These are phyloP conservation scores for Aspergillus candidus DNA, from an alignment of 2,329 filamentous ascomycete genomes.

Conservation along the genomic window DNA sequence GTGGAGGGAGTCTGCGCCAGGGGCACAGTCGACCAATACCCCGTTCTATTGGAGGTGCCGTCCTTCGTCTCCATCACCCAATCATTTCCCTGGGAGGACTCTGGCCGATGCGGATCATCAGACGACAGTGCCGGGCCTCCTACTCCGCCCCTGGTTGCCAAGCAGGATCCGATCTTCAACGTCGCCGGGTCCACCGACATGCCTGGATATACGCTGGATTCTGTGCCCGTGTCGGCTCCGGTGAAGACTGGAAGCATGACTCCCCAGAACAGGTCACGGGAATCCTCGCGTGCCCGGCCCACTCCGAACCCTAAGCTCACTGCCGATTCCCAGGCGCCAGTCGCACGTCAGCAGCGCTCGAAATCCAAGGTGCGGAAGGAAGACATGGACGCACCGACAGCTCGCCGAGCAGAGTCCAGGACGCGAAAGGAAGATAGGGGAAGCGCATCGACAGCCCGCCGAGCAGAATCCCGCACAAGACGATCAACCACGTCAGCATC, in stretches of 20 bases:
- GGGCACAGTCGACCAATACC: conserved; percentile 41
- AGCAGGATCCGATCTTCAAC: conserved; percentile 14
- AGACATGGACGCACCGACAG: too few species aligned
- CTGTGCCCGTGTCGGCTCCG: conserved; percentile 3
- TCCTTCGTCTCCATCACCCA: conserved; percentile 11
- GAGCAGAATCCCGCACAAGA: too few species aligned
- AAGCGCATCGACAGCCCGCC: too few species aligned
- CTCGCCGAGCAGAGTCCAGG: too few species aligned
- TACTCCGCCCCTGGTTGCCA: conserved; percentile 19
- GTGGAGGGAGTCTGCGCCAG: conserved; percentile 28
- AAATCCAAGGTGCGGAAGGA: too few species aligned
- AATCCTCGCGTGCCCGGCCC: too few species aligned
- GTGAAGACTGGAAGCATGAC: conserved; percentile 2
- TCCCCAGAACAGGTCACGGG: background rate
- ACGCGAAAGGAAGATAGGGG: too few species aligned
- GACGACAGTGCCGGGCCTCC: conserved; percentile 22
- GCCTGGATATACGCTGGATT: background rate
- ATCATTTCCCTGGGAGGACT: conserved; percentile 13
- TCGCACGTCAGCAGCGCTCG: too few species aligned
- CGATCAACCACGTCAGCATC: too few species aligned
- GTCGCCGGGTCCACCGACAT: conserved; percentile 4
- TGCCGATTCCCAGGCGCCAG: too few species aligned
- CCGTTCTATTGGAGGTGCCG: conserved; percentile 33
- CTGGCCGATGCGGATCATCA: conserved; percentile 20
- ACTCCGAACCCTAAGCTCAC: too few species aligned